Base-by-base conservation (phyloP, 176 grass and related monocot species). In the Urochloa ruziziensis region DNA sequence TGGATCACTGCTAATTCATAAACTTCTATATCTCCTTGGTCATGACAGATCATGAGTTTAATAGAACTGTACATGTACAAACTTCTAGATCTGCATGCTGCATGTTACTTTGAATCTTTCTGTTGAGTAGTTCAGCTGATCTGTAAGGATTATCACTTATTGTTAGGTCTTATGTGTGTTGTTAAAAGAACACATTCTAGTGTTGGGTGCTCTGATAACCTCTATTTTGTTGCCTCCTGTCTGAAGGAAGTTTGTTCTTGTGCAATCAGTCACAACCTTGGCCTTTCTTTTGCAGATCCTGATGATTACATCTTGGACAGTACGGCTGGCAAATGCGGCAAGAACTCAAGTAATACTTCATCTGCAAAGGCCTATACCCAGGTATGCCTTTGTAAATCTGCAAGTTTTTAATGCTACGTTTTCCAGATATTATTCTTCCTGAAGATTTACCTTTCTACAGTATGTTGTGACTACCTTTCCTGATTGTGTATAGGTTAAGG, bases 281-380 rank as follows among this genome's bases (percentile, higher is more conserved):
- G 27, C 67, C 47, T 46, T 58, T 82, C 10, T 74, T 67, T 78
- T 86, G 23, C 79, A 90, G 88, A 77, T n/a, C 15, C 0, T 17
- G 9, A 1, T 42, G 73, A 78, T 48, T 9, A 78, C 7, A 19
- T 58, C 18, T 66, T 4, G 37, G 59, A 44, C 15, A 67, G 2
- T 36, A 24, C 36, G 28, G 6, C 13, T 65, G 7, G 32, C 29
- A 66, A 73, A 77, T 15, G 7, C 29, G 10, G 4, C 49, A 28
- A 0, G 21, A 75, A 67, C 17, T 10, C 62, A 74, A 3, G 17
- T 67, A 24, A 0, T 51, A 42, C 18, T 75, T 4, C 67, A 80
- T 10, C 44, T 63, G 58, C 13, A 77, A 86, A 82, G 27, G 63
- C 2, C 56, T 12, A 48, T 82, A 60, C 30, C 47, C 39, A 86